A percentile compares a stretch with the other conserved stretches of the same genome.
These are phyloP conservation scores for Vachellia collinsii DNA, from an alignment of 306 rosid genomes.

Conservation along the genomic window DNA sequence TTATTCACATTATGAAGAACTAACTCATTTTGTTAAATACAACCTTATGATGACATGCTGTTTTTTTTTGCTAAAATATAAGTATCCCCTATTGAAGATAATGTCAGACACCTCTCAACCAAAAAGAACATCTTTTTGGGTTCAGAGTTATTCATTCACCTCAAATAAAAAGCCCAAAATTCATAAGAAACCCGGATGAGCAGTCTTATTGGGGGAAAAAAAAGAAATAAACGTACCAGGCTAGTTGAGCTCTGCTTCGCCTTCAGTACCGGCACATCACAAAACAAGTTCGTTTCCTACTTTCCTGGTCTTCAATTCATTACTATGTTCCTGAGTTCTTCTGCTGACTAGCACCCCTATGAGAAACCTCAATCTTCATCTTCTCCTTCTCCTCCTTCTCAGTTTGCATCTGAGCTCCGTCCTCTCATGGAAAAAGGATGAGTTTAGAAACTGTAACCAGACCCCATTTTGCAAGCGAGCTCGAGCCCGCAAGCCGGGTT, in stretches of 20 bases:
- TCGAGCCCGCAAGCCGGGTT: conserved; percentile 66
- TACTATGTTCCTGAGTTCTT: conserved; percentile 29
- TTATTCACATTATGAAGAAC: too few relatives aligned
- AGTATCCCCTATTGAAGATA: too few relatives aligned
- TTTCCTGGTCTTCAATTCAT: neutral
- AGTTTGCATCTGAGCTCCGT: conserved; percentile 44
- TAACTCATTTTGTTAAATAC: too few relatives aligned
- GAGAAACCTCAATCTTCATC: conserved; percentile 45
- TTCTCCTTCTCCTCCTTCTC: conserved; percentile 50
- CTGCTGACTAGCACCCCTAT: conserved; percentile 10
- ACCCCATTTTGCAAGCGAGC: conserved; percentile 96
- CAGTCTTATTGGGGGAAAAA: too few relatives aligned
- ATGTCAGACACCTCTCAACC: too few relatives aligned
- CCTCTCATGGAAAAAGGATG: conserved; percentile 84
- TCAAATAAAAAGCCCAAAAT: too few relatives aligned
- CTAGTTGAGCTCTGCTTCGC: conserved; percentile 16
- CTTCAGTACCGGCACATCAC: neutral
- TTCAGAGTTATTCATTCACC: too few relatives aligned
- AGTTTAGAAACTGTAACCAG: conserved; percentile 85
- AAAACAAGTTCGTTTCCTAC: neutral
- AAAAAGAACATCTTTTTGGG: too few relatives aligned
- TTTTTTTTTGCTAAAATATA: too few relatives aligned
- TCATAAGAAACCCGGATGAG: too few relatives aligned
- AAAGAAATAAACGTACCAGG: too few relatives aligned
- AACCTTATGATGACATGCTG: too few relatives aligned